These are phyloP conservation scores for Digitaria exilis DNA, from an alignment of 202 grass and related monocot species.

Conservation along the genomic window DNA sequence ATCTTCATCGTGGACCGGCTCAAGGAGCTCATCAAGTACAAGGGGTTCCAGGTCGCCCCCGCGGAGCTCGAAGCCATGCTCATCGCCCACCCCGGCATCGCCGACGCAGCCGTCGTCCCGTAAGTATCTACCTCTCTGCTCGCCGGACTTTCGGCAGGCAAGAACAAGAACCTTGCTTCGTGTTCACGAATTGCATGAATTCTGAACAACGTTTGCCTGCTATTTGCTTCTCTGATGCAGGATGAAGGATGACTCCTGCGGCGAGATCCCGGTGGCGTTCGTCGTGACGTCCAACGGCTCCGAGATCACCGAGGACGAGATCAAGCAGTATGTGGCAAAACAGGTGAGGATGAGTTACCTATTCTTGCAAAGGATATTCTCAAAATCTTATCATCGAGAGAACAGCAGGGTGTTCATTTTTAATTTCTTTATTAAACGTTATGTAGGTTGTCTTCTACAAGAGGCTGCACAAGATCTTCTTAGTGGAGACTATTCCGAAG, in stretches of 20 bases:
- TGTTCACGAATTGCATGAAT: neutral
- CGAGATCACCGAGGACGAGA: slow-evolving; percentile 52
- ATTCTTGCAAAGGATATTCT: neutral
- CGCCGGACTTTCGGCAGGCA: too few relatives aligned
- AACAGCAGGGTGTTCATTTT: neutral
- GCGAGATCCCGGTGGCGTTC: slow-evolving; percentile 69
- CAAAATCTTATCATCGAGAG: neutral
- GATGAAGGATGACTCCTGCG: slow-evolving; percentile 55
- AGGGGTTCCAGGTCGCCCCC: slow-evolving; percentile 67
- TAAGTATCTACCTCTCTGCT: slow-evolving; percentile 10
- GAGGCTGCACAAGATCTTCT: slow-evolving; percentile 60
- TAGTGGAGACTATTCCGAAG: slow-evolving; percentile 55
- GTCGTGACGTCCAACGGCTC: slow-evolving; percentile 40
- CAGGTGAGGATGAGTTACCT: slow-evolving; percentile 29
- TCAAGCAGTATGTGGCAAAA: slow-evolving; percentile 66
- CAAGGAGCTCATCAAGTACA: slow-evolving; percentile 84
- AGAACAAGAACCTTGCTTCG: neutral
- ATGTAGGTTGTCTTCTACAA: slow-evolving; percentile 67
- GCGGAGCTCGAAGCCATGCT: slow-evolving; percentile 73
- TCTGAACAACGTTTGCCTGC: neutral
- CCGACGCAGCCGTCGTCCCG: slow-evolving; percentile 62
- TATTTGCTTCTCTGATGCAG: neutral
- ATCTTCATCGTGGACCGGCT: slow-evolving; percentile 70
- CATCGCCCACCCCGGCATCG: slow-evolving; percentile 49
- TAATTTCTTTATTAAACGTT: neutral